A percentile compares a stretch with the other conserved stretches of the same genome.
Evolutionary conservation across 2,329 filamentous ascomycete species (phyloP).

Genomic region (Colletotrichum ledebouriae): DNA sequence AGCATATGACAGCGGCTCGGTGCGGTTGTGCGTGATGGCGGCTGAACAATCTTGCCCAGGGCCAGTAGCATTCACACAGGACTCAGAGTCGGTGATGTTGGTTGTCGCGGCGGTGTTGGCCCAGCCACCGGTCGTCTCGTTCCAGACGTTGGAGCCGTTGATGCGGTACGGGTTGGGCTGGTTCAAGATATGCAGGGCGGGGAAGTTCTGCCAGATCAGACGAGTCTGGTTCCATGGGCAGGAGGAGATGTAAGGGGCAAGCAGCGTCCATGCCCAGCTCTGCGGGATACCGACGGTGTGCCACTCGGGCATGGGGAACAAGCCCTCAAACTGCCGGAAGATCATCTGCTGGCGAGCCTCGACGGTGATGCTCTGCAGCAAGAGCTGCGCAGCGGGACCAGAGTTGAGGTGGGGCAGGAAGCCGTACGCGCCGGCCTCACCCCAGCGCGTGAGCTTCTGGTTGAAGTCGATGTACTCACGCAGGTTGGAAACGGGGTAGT

Average conservation of each 20-base stretch:
- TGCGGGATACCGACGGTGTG: constrained; percentile 85
- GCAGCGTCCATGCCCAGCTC: constrained; percentile 85
- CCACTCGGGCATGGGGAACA: constrained; percentile 87
- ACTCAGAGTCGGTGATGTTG: constrained; percentile 58
- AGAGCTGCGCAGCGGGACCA: constrained; percentile 78
- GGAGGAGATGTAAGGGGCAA: constrained; percentile 84
- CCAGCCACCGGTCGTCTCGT: constrained; percentile 74
- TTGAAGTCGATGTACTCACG: constrained; percentile 86
- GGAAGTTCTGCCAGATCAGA: constrained; percentile 88
- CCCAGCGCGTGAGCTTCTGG: constrained; percentile 86
- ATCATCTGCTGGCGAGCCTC: constrained; percentile 88
- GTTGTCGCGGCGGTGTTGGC: constrained; percentile 67
- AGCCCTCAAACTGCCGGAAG: constrained; percentile 85
- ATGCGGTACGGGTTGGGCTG: constrained; percentile 80
- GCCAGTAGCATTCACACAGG: constrained; percentile 69
- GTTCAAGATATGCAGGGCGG: constrained; percentile 77
- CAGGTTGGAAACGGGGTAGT: constrained; percentile 82
- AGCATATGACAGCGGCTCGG: constrained; percentile 78
- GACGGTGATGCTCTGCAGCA: constrained; percentile 81
- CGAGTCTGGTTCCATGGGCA: constrained; percentile 81
- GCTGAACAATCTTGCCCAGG: constrained; percentile 71
- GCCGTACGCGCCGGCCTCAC: constrained; percentile 84
- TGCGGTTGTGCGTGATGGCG: constrained; percentile 77
- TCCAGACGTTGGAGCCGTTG: constrained; percentile 71
- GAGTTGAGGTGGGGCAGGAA: constrained; percentile 84